Conservation (phyloP, 805 yeast species). For the Candida ipomoeae region DNA sequence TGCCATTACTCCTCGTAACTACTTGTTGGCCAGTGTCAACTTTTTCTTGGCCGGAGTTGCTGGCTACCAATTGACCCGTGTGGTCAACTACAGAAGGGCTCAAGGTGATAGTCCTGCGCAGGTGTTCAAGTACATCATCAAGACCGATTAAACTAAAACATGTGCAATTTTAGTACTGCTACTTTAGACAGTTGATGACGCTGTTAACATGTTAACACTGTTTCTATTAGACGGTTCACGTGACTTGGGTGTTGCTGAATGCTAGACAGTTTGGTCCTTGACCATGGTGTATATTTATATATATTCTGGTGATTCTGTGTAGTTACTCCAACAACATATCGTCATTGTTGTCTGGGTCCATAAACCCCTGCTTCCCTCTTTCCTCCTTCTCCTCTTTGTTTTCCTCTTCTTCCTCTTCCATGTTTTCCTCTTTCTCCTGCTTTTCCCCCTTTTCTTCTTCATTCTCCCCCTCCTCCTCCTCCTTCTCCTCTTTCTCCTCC, state of each 20-base stretch:
- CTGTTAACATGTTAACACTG: no score
- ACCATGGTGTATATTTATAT: constrained; percentile 1
- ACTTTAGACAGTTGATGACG: no score
- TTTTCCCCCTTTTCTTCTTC: constrained; percentile 19
- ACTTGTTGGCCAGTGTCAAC: constrained; percentile 85
- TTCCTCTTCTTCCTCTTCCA: neutral
- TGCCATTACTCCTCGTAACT: constrained; percentile 85
- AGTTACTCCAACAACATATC: neutral
- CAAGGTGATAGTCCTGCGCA: constrained; percentile 61
- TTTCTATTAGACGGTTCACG: no score
- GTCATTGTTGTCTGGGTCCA: neutral
- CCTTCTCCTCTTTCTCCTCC: constrained; percentile 2
- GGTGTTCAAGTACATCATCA: constrained; percentile 54
- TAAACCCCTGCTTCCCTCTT: neutral
- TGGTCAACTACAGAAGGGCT: constrained; percentile 58
- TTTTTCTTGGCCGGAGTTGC: constrained; percentile 92
- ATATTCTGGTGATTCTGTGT: neutral
- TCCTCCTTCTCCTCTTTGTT: neutral
- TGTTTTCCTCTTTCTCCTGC: constrained; percentile 12
- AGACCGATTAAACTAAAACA: constrained; percentile 23
- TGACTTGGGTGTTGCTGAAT: neutral
- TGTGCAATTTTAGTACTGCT: neutral
- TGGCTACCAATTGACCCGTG: constrained; percentile 73
- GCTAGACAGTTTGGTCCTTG: neutral
- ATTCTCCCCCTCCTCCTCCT: constrained; percentile 10